Evolutionary conservation across 1,284 basidiomycete genomes (phyloP), one percentile per base, ranked within the genome.

Genomic region (Phlebopus sp.): DNA sequence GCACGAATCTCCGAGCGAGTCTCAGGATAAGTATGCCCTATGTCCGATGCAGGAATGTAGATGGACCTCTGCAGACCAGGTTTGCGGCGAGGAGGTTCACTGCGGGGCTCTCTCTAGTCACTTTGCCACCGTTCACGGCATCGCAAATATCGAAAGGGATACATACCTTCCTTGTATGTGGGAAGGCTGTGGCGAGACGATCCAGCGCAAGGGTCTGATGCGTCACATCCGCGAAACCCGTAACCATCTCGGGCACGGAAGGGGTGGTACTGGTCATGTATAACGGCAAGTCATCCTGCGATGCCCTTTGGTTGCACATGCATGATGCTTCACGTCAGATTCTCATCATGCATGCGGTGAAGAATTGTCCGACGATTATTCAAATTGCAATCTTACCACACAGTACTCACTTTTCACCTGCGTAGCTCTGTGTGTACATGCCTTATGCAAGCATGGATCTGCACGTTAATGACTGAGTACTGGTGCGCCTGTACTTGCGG

Each of bases 181-280:
- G 49, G 10, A 8, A 2, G 41, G 23, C 2, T 52, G 51, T 35
- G 2, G 9, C 2, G 4, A 2, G 10, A 21, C 18, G 0, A 2
- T 37, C 14, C 0, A 0, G 2, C 34, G 46, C 9, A 56, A 61
- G 7, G 49, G 44, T n/a, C 39, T 55, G 2, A 0, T 0, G 7
- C 50, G 56, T 0, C 59, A 58, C 3, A 2, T 42, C 2, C 14
- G n/a, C 0, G 56, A 57, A 2, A 0, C 0, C 0, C 56, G 61
- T 1, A 3, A 9, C 18, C 36, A 37, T 19, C 36, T 37, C 5
- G 36, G 36, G 21, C 36, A 37, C 17, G 21, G 21, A 21, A 37
- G 36, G 36, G 18, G 11, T 5, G 35, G 35, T 3, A 10, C 19
- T 37, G 35, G 19, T 37, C 35, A 37, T 37, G 25, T 25, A 8